These are phyloP conservation scores for Piper betle DNA, from an alignment of 164 flowering plant species.

Conservation along the genomic window DNA sequence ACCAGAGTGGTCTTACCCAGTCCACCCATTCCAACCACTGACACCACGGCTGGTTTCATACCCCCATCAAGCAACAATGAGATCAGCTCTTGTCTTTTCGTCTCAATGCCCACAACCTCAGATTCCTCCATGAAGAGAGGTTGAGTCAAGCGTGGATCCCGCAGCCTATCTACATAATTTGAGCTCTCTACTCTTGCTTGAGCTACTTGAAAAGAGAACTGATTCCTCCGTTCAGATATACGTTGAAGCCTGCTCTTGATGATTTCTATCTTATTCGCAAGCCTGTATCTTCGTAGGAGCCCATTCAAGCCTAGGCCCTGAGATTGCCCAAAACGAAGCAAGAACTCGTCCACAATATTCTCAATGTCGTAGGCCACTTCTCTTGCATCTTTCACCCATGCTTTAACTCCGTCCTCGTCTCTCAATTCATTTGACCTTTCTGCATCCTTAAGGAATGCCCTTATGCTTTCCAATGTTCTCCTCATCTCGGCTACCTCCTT, in stretches of 20 bases:
- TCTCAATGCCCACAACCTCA: neutral
- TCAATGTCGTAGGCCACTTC: neutral
- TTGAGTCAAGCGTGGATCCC: neutral
- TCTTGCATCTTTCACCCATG: neutral
- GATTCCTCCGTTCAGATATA: neutral
- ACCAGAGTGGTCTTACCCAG: neutral
- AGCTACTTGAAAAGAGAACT: neutral
- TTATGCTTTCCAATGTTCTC: neutral
- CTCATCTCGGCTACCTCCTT: neutral
- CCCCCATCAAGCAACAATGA: neutral
- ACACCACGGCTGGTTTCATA: neutral
- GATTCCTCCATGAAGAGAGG: neutral
- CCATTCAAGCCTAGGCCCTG: too few species aligned
- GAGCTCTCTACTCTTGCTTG: too few species aligned
- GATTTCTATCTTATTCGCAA: neutral
- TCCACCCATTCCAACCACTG: neutral
- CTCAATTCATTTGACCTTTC: neutral
- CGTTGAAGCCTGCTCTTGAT: neutral
- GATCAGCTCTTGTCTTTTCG: neutral
- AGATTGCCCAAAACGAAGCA: neutral
- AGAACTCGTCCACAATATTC: neutral
- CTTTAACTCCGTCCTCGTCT: neutral
- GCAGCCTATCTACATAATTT: neutral
- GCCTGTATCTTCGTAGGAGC: too few species aligned
- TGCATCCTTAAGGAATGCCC: neutral